Evolutionary conservation across 2,329 filamentous ascomycete genomes (phyloP), one percentile per base, ranked within the genome.

Genomic region (Fusarium armeniacum): DNA sequence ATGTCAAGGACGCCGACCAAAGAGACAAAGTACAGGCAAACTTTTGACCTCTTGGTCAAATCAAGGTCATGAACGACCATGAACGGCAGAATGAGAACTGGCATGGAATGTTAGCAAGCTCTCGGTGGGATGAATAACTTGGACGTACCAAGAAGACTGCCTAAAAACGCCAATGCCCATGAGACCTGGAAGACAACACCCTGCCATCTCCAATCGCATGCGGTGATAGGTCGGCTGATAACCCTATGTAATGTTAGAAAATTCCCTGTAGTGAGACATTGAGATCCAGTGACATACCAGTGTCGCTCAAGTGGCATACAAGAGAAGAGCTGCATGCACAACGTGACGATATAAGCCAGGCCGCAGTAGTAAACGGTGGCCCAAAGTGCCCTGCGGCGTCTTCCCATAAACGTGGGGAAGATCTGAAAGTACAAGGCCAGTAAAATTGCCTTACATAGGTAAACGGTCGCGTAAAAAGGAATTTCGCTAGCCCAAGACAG

Each of bases 401-500:
- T 50, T 4, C 50, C 67, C 67, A 70, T 70, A 8, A 68, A 66
- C 0, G 32, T 6, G 0, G 67, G 67, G 5, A 70, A 70, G 16
- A 68, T 47, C 15, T 62, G 51, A 9, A 70, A 67, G 30, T 70
- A 70, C 36, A 63, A 46, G 1, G 62, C 44, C 4, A 70, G 36
- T 5, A 70, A 43, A 18, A 70, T 56, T 9, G 54, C 53, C 41
- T 70, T 70, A 10, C 44, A 70, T 6, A 70, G 49, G 38, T 70
- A 70, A 6, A 61, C 62, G 1, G 67, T 53, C 8, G 62, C 50
- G 15, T 70, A 70, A 15, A 70, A 70, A 1, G 67, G 67, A 9
- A 70, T 64, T 18, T 67, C 62, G n/a, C 67, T 60, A 13, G 58
- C 62, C 67, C 67, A 70, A 10, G 67, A 70, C 45, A 70, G 44